Conservation (phyloP, 164 flowering plant species). For the Aristolochia contorta region DNA sequence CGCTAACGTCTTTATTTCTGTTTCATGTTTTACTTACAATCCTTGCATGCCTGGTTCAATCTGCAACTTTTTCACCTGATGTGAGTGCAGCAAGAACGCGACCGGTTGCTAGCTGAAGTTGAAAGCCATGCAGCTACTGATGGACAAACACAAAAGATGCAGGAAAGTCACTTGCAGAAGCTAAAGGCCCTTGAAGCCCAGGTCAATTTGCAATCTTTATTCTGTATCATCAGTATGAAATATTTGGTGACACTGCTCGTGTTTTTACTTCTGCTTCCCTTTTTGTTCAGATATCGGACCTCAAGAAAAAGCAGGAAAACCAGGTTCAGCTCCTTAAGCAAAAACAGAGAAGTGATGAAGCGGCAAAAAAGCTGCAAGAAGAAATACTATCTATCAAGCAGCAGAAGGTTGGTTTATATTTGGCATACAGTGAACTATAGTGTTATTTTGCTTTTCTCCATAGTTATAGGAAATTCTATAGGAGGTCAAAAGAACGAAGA, state of each 20-base stretch:
- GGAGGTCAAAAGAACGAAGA: no score
- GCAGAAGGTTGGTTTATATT: conserved; percentile 55
- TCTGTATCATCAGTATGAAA: not conserved
- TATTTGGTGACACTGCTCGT: conserved; percentile 1
- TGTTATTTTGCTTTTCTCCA: not conserved
- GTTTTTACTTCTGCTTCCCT: not conserved
- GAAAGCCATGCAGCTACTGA: conserved; percentile 82
- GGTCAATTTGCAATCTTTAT: conserved; percentile 25
- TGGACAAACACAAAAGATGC: conserved; percentile 88
- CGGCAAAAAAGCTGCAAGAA: conserved; percentile 81
- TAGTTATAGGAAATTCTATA: no score
- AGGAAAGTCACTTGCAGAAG: conserved; percentile 79
- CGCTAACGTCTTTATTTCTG: no score
- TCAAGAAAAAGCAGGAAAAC: conserved; percentile 93
- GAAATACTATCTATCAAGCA: conserved; percentile 94
- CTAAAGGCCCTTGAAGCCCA: conserved; percentile 87
- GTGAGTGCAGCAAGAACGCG: conserved; percentile 75
- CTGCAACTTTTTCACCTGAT: no score
- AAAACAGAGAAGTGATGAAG: conserved; percentile 97
- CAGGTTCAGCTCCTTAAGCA: conserved; percentile 91
- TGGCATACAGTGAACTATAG: not conserved
- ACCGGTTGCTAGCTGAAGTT: conserved; percentile 70
- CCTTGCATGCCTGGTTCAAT: no score
- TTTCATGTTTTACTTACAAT: no score
- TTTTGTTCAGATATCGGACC: conserved; percentile 64